Percentiles rank a stretch among this genome's conserved stretches.
Evolutionary conservation across 2,329 filamentous ascomycete species (phyloP).

Genomic region (Dactylellina leptospora): DNA sequence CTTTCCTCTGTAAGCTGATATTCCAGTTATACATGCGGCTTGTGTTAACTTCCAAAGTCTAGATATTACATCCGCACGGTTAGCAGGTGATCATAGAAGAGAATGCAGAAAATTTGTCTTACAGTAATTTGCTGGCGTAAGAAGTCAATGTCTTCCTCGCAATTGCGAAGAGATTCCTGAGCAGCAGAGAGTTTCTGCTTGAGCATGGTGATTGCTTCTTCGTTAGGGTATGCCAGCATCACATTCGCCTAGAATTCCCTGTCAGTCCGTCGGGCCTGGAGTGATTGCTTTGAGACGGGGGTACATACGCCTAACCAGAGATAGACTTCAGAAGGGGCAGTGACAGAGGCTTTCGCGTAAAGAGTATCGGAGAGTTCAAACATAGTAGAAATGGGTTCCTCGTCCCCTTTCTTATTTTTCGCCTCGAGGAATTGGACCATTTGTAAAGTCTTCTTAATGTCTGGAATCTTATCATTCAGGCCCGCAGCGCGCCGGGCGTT

Average conservation of each 20-base stretch:
- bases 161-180: constrained; percentile 81
- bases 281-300: background rate
- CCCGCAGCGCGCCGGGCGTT: constrained; percentile 82
- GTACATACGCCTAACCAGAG: constrained; percentile 88
- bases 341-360: constrained; percentile 84
- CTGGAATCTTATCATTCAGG: constrained; percentile 92
- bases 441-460: constrained; percentile 94
- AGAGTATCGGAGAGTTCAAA: constrained; percentile 98
- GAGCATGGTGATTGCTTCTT: constrained; percentile 83
- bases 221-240: constrained; percentile 93
- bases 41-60: constrained; percentile 96
- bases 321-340: constrained; percentile 88
- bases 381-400: constrained; percentile 82
- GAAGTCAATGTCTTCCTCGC: constrained; percentile 96
- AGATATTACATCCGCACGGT: constrained; percentile 14
- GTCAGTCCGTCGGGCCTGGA: background rate
- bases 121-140: constrained; percentile 95
- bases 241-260: constrained; percentile 76
- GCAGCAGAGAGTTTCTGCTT: constrained; percentile 80
- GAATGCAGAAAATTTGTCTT: constrained; percentile 58
- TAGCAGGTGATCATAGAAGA: constrained; percentile 9
- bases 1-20: constrained; percentile 92
- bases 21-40: constrained; percentile 99
- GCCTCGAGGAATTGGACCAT: constrained; percentile 85
- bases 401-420: constrained; percentile 66